phyloP scores from a whole-genome alignment of 1,284 basidiomycete species.

The Coniferiporia sulphurascens region DNA sequence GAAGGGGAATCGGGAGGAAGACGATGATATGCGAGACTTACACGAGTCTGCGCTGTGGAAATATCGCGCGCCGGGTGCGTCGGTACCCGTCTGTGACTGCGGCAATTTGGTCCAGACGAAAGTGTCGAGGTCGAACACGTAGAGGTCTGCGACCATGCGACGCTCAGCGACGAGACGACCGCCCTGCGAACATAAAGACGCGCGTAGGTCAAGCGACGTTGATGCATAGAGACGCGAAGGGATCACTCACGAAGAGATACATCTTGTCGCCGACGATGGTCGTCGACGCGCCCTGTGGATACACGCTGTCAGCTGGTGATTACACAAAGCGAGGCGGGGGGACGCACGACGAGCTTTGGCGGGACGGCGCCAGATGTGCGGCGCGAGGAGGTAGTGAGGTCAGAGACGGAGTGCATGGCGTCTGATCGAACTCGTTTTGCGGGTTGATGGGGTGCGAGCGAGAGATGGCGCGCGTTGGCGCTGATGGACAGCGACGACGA shows the following conservation, averaged over 20 bases:
- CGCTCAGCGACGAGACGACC: conserved; percentile 83
- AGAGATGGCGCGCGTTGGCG: not conserved
- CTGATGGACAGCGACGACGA: too few species aligned
- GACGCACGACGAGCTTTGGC: conserved; percentile 71
- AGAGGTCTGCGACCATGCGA: conserved; percentile 84
- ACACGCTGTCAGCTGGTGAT: not conserved
- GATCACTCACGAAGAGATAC: conserved; percentile 72
- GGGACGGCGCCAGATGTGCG: conserved; percentile 84
- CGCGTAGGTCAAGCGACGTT: not conserved
- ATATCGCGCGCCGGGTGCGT: conserved; percentile 74
- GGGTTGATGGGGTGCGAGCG: not conserved
- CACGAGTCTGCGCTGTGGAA: conserved; percentile 90
- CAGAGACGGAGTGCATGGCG: conserved; percentile 76
- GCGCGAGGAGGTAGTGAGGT: conserved; percentile 81
- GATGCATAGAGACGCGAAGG: too few species aligned
- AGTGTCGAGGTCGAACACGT: conserved; percentile 77
- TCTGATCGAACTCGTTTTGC: not conserved
- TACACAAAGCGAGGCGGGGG: conserved; percentile 3
- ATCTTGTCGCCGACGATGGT: conserved; percentile 80
- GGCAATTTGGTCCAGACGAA: conserved; percentile 72
- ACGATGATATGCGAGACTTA: conserved; percentile 34
- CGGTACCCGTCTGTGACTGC: conserved; percentile 53
- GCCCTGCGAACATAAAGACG: conserved; percentile 46
- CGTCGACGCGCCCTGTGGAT: conserved; percentile 68
- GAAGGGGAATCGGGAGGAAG: not conserved